phyloP scores from a whole-genome alignment of 2,329 filamentous ascomycete species.

The Diaporthe aspalathi region DNA sequence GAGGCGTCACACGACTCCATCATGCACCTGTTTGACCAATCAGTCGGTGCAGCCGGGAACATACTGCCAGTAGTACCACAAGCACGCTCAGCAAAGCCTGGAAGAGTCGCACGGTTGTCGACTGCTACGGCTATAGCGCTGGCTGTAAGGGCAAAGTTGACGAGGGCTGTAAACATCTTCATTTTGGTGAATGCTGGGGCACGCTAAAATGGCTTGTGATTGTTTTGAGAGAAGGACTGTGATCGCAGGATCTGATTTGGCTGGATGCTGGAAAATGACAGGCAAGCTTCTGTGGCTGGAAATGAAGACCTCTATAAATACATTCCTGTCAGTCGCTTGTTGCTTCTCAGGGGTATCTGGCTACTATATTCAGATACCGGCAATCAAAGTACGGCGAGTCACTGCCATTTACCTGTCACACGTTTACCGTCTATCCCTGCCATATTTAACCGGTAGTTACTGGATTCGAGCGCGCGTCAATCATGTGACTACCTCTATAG shows the following conservation, averaged over 20 bases:
- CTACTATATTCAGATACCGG: background rate
- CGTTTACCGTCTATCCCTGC: background rate
- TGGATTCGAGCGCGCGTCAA: background rate
- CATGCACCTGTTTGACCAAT: background rate
- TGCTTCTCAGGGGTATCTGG: background rate
- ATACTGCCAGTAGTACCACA: slow-evolving; percentile 10
- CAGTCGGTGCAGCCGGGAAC: background rate
- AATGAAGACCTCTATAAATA: background rate
- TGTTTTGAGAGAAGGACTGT: background rate
- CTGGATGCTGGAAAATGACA: background rate
- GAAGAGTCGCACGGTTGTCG: slow-evolving; percentile 7
- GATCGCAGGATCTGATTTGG: background rate
- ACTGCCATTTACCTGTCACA: slow-evolving; percentile 8
- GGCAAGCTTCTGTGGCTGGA: background rate
- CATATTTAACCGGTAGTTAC: slow-evolving; percentile 8
- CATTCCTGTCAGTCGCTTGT: background rate
- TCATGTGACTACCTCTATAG: slow-evolving; percentile 1
- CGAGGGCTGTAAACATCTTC: slow-evolving; percentile 9
- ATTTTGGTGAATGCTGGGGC: background rate
- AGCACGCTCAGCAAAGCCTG: slow-evolving; percentile 10
- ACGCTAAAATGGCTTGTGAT: background rate
- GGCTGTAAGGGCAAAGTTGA: slow-evolving; percentile 14
- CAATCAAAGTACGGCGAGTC: slow-evolving; percentile 23
- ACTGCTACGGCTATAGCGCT: slow-evolving; percentile 1
- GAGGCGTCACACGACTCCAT: too few relatives aligned